These are phyloP conservation scores for Stipa capillata DNA, from an alignment of 176 grass and related monocot species.

Conservation along the genomic window DNA sequence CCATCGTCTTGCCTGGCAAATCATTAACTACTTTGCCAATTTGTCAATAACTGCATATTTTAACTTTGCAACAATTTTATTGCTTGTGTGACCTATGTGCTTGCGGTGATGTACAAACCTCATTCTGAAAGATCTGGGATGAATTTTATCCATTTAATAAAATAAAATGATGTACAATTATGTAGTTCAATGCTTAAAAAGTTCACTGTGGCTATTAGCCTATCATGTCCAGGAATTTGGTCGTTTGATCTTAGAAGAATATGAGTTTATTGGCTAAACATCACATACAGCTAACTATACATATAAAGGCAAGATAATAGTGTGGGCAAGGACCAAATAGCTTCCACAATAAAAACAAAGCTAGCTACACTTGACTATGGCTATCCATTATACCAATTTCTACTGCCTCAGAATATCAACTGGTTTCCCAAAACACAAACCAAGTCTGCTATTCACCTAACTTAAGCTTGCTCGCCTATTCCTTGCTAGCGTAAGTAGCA, in stretches of 20 bases:
- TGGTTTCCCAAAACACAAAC: not conserved
- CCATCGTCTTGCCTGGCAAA: not conserved
- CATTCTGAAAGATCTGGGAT: not conserved
- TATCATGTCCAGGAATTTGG: not conserved
- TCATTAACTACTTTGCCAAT: not conserved
- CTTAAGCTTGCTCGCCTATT: not conserved
- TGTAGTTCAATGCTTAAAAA: not conserved
- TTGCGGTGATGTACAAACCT: not conserved
- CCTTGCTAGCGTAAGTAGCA: not conserved
- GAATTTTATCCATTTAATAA: not conserved
- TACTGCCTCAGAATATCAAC: not conserved
- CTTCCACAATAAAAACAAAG: not conserved
- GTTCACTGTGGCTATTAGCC: not conserved
- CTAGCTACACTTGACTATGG: not conserved
- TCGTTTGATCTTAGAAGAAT: too few species aligned
- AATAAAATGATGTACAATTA: not conserved
- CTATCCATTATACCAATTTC: not conserved
- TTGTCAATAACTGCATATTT: not conserved
- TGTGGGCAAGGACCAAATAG: not conserved
- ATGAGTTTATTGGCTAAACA: not conserved
- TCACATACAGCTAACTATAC: not conserved
- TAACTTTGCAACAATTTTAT: conserved; percentile 3
- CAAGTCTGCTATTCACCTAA: not conserved
- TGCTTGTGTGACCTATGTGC: not conserved
- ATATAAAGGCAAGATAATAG: not conserved